A percentile compares a stretch with the other conserved stretches of the same genome.
Conservation (phyloP, 2,329 filamentous ascomycete species). For the Penicillium decumbens region DNA sequence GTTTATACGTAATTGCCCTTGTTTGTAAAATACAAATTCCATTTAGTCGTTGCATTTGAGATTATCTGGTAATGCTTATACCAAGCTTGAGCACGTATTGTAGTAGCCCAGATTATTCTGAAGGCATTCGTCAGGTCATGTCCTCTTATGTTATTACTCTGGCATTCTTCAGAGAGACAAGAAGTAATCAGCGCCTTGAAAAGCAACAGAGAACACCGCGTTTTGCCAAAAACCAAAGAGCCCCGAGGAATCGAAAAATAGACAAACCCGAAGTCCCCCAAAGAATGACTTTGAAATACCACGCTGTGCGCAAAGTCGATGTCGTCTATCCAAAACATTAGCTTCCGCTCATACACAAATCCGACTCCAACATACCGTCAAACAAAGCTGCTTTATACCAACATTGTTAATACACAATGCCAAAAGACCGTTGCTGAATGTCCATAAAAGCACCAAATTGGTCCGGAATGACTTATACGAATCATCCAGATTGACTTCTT, state of each 20-base stretch:
- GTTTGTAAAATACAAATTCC: constrained; percentile 26
- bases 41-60: constrained; percentile 13
- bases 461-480: constrained; percentile 99
- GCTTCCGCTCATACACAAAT: neutral
- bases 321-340: constrained; percentile 3
- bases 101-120: neutral
- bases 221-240: constrained; percentile 16
- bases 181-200: constrained; percentile 6
- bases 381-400: constrained; percentile 16
- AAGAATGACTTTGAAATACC: constrained; percentile 17
- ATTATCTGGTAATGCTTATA: neutral
- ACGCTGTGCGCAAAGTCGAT: constrained; percentile 7
- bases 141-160: neutral
- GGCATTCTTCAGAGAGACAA: neutral
- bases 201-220: constrained; percentile 15
- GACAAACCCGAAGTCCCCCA: constrained; percentile 20
- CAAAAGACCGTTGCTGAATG: constrained; percentile 83
- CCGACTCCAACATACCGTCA: constrained; percentile 10
- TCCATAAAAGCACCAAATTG: constrained; percentile 80
- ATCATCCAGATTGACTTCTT: constrained; percentile 83
- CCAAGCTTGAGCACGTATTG: neutral
- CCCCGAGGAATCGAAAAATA: constrained; percentile 17
- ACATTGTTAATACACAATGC: constrained; percentile 82
- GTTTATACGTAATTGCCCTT: constrained; percentile 28
- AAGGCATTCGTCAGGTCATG: neutral